phyloP scores from a whole-genome alignment of 140 eudicot genomes.

The Anethum foeniculum region DNA sequence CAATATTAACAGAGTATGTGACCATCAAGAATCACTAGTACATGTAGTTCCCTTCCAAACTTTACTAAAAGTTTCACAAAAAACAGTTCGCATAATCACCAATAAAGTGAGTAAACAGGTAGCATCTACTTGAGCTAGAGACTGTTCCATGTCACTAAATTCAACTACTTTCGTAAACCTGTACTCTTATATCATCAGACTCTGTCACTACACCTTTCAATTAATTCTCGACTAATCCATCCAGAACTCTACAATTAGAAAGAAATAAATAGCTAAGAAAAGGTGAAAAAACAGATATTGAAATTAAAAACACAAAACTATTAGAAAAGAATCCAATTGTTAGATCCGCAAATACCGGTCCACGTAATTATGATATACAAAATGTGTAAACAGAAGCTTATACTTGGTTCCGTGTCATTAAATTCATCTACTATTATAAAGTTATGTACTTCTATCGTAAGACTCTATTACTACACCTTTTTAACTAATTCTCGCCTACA shows the following conservation, averaged over 20 bases:
- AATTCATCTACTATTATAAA: neutral
- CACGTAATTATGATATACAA: neutral
- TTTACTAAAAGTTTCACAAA: neutral
- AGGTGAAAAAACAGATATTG: no score
- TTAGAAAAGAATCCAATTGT: no score
- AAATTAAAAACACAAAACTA: no score
- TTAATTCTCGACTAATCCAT: neutral
- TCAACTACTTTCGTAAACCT: neutral
- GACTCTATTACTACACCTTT: neutral
- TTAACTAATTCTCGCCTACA: neutral
- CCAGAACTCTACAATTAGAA: neutral
- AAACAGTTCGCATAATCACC: neutral
- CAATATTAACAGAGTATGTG: neutral
- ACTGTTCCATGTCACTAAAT: neutral
- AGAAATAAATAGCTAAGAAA: neutral
- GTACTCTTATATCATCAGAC: neutral
- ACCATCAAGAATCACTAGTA: neutral
- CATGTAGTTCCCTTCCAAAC: neutral
- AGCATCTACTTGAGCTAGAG: neutral
- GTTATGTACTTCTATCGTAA: neutral
- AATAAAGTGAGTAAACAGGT: neutral
- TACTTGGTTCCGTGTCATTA: neutral
- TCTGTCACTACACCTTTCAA: neutral
- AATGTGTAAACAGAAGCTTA: neutral
- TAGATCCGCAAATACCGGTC: neutral